Evolutionary conservation across 148 eudicot species (phyloP).

Genomic region (Talinum fruticosum): DNA sequence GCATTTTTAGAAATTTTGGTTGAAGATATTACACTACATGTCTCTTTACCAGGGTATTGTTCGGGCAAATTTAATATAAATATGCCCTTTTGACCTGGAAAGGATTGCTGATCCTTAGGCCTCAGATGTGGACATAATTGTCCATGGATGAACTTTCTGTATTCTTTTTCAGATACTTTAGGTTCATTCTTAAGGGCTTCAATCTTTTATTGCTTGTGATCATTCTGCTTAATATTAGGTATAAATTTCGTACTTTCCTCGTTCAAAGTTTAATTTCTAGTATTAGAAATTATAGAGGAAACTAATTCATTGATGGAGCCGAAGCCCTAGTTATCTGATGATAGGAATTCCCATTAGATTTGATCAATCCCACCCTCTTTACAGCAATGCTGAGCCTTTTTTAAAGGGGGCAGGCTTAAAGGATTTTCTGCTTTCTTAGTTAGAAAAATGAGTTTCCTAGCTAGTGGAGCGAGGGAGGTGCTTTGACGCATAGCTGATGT

Average conservation of each 20-base stretch:
- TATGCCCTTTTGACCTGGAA: neutral
- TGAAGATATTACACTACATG: neutral
- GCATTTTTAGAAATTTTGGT: too few species aligned
- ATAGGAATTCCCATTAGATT: too few species aligned
- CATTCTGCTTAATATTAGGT: neutral
- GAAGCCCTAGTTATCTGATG: too few species aligned
- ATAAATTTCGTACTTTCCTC: slow-evolving; percentile 6
- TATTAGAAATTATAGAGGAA: too few species aligned
- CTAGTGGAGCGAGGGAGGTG: too few species aligned
- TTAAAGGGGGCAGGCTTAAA: too few species aligned
- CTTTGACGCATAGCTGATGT: neutral
- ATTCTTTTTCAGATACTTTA: neutral
- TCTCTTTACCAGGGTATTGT: neutral
- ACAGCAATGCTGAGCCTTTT: too few species aligned
- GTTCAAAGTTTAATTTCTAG: neutral
- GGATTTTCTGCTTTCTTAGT: too few species aligned
- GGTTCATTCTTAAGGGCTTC: neutral
- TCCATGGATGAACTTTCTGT: neutral
- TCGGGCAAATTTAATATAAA: neutral
- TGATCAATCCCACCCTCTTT: too few species aligned
- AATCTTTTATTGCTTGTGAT: neutral
- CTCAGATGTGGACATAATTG: neutral
- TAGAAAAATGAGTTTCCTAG: too few species aligned
- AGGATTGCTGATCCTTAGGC: neutral
- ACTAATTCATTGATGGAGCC: too few species aligned